Evolutionary conservation across 164 flowering plant genomes (phyloP).

Genomic region (Magnolia changhungtana): DNA sequence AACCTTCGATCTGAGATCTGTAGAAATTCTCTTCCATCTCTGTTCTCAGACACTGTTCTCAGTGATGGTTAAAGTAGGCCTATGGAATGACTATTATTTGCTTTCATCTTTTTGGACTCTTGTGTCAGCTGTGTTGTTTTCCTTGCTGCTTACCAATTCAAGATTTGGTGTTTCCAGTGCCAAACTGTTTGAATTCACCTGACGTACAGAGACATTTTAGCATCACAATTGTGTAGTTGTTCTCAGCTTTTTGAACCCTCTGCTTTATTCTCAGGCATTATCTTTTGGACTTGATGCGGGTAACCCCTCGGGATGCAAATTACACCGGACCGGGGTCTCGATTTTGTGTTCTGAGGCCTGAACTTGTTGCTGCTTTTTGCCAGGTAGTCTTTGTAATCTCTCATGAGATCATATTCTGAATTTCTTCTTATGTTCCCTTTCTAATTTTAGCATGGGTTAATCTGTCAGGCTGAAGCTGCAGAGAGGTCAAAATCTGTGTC

Average conservation of each 20-base stretch:
- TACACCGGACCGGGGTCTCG: slow-evolving; percentile 75
- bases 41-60: too few relatives aligned
- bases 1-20: too few relatives aligned
- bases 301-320: slow-evolving; percentile 98
- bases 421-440: slow-evolving; percentile 5
- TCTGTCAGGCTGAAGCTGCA: slow-evolving; percentile 64
- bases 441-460: slow-evolving; percentile 16
- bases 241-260: not conserved
- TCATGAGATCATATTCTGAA: not conserved
- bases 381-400: slow-evolving; percentile 46
- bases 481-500: slow-evolving; percentile 36
- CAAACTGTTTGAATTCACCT: not conserved
- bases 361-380: slow-evolving; percentile 72
- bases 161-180: not conserved
- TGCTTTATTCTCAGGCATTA: slow-evolving; percentile 62
- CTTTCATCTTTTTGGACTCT: too few relatives aligned
- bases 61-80: too few relatives aligned
- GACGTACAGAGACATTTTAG: not conserved
- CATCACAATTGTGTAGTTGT: not conserved
- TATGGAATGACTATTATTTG: too few relatives aligned
- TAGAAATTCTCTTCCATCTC: too few relatives aligned
- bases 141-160: not conserved
- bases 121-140: not conserved
- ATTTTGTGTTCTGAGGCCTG: slow-evolving; percentile 90
- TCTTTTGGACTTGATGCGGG: slow-evolving; percentile 96